phyloP scores from a whole-genome alignment of 164 flowering plant species.

The Protea cynaroides region DNA sequence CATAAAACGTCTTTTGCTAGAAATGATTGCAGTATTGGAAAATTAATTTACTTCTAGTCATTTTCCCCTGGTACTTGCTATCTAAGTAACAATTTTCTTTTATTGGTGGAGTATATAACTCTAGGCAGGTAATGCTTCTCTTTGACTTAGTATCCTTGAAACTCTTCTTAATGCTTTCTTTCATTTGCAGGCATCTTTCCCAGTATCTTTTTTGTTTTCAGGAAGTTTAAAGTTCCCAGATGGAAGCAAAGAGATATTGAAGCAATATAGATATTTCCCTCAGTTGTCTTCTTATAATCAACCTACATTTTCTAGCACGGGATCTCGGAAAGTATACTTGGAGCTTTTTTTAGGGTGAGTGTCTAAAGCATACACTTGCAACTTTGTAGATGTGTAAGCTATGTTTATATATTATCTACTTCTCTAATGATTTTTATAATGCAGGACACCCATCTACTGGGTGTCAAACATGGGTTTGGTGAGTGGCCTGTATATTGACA shows the following conservation, averaged over 20 bases:
- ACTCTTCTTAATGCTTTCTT: conserved; percentile 1
- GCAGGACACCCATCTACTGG: too few relatives aligned
- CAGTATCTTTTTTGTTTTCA: conserved; percentile 64
- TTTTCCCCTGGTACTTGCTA: neutral
- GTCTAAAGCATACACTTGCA: neutral
- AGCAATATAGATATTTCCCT: conserved; percentile 52
- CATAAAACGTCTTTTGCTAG: too few relatives aligned
- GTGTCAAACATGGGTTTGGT: too few relatives aligned
- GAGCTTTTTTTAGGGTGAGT: conserved; percentile 81
- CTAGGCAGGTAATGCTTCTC: neutral
- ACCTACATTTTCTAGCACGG: conserved; percentile 24
- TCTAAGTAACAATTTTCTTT: neutral
- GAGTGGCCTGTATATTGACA: neutral
- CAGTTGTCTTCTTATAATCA: conserved; percentile 37
- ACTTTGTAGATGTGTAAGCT: neutral
- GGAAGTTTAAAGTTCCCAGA: conserved; percentile 71
- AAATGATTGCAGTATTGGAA: neutral
- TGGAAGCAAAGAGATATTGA: conserved; percentile 39
- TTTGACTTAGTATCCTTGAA: neutral
- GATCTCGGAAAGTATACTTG: conserved; percentile 62
- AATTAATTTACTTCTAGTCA: neutral
- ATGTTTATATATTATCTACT: too few relatives aligned
- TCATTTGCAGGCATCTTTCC: conserved; percentile 66
- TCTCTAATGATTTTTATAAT: too few relatives aligned
- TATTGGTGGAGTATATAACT: conserved; percentile 1